phyloP scores from a whole-genome alignment of 192 early-diverging fungal genomes.

The Coemansia sp. region DNA sequence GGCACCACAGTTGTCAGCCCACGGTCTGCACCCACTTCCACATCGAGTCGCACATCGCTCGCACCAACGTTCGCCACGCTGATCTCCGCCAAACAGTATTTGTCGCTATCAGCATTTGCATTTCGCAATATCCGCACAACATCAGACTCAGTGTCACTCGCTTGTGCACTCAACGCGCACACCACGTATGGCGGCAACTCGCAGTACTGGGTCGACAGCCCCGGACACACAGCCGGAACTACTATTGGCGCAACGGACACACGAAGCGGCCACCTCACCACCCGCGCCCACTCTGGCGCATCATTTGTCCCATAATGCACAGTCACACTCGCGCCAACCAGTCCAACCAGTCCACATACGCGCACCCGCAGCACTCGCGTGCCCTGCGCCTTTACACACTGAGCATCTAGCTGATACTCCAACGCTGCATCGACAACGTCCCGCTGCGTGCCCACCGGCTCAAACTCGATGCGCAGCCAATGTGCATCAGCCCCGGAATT shows the following conservation, averaged over 20 bases:
- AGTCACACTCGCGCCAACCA: conserved; percentile 27
- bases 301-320: conserved; percentile 25
- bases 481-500: conserved; percentile 18
- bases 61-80: conserved; percentile 24
- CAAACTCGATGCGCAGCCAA: conserved; percentile 29
- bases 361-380: conserved; percentile 22
- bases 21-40: conserved; percentile 13
- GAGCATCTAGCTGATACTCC: conserved; percentile 14
- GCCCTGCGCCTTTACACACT: background rate
- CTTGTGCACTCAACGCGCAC: conserved; percentile 5
- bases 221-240: conserved; percentile 6
- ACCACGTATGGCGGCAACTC: conserved; percentile 37
- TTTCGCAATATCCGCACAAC: conserved; percentile 12
- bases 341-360: conserved; percentile 25
- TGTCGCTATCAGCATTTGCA: conserved; percentile 12
- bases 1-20: background rate
- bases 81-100: conserved; percentile 37
- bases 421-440: conserved; percentile 37
- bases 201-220: conserved; percentile 15
- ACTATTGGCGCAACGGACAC: conserved; percentile 33
- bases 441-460: conserved; percentile 25
- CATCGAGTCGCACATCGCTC: conserved; percentile 21
- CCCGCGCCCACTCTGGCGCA: conserved; percentile 25
- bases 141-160: background rate
- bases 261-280: conserved; percentile 37